Conservation (phyloP, 768 basidiomycete genomes). For the Clitopilus hobsonii region DNA sequence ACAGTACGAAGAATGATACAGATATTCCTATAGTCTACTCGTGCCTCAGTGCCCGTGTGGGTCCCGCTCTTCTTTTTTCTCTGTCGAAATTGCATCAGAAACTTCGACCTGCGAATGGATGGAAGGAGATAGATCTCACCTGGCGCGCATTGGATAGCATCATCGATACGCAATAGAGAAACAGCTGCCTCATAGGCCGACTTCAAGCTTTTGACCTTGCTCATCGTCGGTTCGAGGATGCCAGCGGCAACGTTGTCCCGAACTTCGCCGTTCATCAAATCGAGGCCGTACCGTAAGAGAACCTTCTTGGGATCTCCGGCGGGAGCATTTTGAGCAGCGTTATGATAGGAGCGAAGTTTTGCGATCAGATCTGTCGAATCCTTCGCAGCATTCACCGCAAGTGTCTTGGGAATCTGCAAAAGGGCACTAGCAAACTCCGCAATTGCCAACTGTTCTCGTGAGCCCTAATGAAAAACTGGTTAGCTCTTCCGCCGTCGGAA, state of each 20-base stretch:
- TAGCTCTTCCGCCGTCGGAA: neutral
- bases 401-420: constrained; percentile 92
- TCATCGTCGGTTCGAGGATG: constrained; percentile 92
- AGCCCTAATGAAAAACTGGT: constrained; percentile 57
- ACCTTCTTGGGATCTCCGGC: constrained; percentile 87
- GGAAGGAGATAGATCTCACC: constrained; percentile 42
- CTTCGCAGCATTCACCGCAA: constrained; percentile 97
- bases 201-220: constrained; percentile 96
- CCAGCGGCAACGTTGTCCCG: constrained; percentile 93
- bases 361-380: constrained; percentile 97
- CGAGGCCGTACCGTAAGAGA: constrained; percentile 89
- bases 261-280: constrained; percentile 91
- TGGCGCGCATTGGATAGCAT: constrained; percentile 87
- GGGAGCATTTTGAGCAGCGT: constrained; percentile 91
- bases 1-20: neutral
- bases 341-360: constrained; percentile 95
- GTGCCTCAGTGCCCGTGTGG: constrained; percentile 63
- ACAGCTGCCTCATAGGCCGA: constrained; percentile 96
- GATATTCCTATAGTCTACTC: neutral
- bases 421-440: constrained; percentile 97
- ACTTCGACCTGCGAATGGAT: constrained; percentile 6
- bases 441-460: constrained; percentile 96
- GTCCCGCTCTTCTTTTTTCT: constrained; percentile 68
- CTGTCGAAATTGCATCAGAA: constrained; percentile 31
- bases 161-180: constrained; percentile 90